Conservation (phyloP, 2,329 filamentous ascomycete genomes). For the Graphilbum sp. region DNA sequence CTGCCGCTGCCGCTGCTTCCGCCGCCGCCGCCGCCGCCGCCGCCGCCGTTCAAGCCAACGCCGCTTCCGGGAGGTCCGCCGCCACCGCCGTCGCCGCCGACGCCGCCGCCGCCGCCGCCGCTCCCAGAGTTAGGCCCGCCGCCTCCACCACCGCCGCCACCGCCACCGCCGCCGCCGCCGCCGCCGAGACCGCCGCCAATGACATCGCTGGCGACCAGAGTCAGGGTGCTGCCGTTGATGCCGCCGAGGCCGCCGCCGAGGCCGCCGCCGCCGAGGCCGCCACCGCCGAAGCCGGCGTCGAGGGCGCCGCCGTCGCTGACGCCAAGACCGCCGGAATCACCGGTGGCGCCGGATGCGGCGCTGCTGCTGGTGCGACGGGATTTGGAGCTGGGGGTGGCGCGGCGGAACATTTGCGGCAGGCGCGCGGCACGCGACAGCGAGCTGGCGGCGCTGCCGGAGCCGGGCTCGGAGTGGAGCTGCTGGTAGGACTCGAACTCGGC, state of each 20-base stretch:
- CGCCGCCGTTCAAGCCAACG: slow-evolving; percentile 7
- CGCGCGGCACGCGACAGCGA: slow-evolving; percentile 56
- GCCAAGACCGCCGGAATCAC: slow-evolving; percentile 14
- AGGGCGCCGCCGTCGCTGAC: slow-evolving; percentile 13
- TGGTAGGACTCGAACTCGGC: slow-evolving; percentile 91
- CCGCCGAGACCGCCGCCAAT: too few species aligned
- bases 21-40: slow-evolving; percentile 15
- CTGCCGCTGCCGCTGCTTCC: slow-evolving; percentile 9
- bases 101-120: slow-evolving; percentile 33
- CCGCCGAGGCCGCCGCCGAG: slow-evolving; percentile 18
- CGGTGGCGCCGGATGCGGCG: slow-evolving; percentile 20
- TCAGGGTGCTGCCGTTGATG: slow-evolving; percentile 7
- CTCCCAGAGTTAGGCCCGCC: slow-evolving; percentile 14
- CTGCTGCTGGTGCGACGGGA: slow-evolving; percentile 36
- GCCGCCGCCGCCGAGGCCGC: slow-evolving; percentile 20
- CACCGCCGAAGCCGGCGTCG: slow-evolving; percentile 22
- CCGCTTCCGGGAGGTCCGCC: slow-evolving; percentile 15
- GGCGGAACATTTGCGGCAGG: slow-evolving; percentile 70
- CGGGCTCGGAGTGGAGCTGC: slow-evolving; percentile 65
- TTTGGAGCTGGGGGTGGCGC: slow-evolving; percentile 41
- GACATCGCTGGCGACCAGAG: slow-evolving; percentile 8
- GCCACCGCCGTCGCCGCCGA: too few species aligned
- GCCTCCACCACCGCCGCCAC: slow-evolving; percentile 14
- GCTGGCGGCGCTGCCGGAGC: slow-evolving; percentile 36
- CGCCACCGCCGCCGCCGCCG: slow-evolving; percentile 10